Evolutionary conservation across 257 asterid species (phyloP), one percentile per base, ranked within the genome.

Genomic region (Solanum peruvianum): DNA sequence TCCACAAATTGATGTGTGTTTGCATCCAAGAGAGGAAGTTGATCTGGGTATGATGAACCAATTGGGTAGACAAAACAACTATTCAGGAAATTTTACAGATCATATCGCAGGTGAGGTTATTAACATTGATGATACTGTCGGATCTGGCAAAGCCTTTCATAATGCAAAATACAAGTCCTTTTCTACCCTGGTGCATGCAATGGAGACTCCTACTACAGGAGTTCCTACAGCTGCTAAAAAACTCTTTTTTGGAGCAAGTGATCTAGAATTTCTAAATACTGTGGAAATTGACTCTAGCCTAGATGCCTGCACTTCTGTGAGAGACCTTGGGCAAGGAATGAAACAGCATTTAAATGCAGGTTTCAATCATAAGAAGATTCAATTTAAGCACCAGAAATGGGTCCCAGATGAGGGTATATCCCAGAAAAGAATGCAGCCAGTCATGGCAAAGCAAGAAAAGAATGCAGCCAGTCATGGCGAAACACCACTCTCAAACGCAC

Each of bases 401-500:
- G 86, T 84, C 70, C 35, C 87, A 88, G 89, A 88, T 75, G 94
- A 90, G 70, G 91, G 86, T 86, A 84, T 49, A 41, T 47, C 73
- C 21, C 91, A 83, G 88, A 89, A 75, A 88, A 89, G 91, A 62
- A 86, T 85, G 52, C 85, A 78, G 86, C 89, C 85, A 86, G 64
- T 89, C 84, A 87, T 49, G 89, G 60, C 88, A 58, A 75, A 85
- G 90, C 91, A 90, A 73, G 92, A 90, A 82, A 90, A 90, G 49
- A 87, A 88, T 45, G 66, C 85, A 58, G 84, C 31, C 83, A 85
- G 86, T 88, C 90, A 84, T 87, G 93, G 91, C 80, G 92, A 90
- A 87, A 95, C 97, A 52, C 94, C 96, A 70, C 95, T 95, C 62
- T 91, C 94, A 88, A 93, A 93, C 72, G 98, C 98, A 86, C 93